A percentile compares a stretch with the other conserved stretches of the same genome.
phyloP scores from a whole-genome alignment of 352 stramenopile species.

The Aphanomyces astaci region DNA sequence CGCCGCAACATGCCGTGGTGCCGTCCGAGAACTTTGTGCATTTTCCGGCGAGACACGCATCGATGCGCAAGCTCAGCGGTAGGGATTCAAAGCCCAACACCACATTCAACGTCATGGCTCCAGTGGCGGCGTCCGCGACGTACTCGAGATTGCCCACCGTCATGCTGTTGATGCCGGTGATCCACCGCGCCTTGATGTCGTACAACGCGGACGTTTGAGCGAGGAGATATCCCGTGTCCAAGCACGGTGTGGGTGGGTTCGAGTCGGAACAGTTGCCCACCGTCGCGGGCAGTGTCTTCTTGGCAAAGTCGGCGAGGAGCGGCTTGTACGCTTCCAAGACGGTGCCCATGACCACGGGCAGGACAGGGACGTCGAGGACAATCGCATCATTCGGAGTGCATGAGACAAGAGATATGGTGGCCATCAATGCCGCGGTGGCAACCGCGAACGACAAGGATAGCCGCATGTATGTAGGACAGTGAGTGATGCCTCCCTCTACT shows the following conservation, averaged over 20 bases:
- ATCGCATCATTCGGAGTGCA: neutral
- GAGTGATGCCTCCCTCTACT: too few relatives aligned
- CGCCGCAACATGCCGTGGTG: constrained; percentile 19
- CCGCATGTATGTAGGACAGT: too few relatives aligned
- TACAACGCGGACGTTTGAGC: constrained; percentile 12
- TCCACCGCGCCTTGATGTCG: constrained; percentile 16
- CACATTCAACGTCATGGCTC: neutral
- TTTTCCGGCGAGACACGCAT: constrained; percentile 6
- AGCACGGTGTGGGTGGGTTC: constrained; percentile 12
- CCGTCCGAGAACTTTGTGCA: constrained; percentile 19
- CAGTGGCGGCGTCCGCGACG: neutral
- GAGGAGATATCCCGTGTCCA: constrained; percentile 16
- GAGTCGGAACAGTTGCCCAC: constrained; percentile 20
- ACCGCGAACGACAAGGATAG: neutral
- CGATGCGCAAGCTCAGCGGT: constrained; percentile 13
- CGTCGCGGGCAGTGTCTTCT: constrained; percentile 13
- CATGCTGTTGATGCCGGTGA: constrained; percentile 14
- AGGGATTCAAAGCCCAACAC: neutral
- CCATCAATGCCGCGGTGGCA: neutral
- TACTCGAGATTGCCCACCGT: constrained; percentile 2
- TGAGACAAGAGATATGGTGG: neutral
- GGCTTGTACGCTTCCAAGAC: constrained; percentile 17
- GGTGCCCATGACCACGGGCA: constrained; percentile 10
- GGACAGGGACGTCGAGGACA: neutral
- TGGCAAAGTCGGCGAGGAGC: neutral